These are phyloP conservation scores for Parsonsia alboflavescens DNA, from an alignment of 257 asterid genomes.

Conservation along the genomic window DNA sequence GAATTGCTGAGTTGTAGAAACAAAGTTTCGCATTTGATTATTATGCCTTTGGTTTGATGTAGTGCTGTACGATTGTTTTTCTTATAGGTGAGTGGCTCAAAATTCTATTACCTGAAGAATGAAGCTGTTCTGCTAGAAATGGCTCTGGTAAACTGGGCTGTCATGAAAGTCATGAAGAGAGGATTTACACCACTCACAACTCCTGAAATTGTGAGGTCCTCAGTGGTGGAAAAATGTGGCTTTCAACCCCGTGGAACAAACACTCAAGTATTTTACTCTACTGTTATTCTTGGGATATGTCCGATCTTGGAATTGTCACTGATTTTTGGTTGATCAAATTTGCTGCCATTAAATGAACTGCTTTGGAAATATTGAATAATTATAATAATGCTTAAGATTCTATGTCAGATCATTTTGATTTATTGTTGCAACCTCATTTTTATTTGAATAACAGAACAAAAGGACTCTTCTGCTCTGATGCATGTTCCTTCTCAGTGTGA, in stretches of 20 bases:
- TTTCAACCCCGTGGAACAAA: constrained; percentile 97
- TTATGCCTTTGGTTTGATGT: background rate
- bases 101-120: constrained; percentile 92
- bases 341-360: background rate
- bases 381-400: background rate
- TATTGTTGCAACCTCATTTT: background rate
- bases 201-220: constrained; percentile 91
- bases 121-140: constrained; percentile 90
- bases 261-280: constrained; percentile 65
- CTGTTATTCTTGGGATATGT: background rate
- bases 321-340: background rate
- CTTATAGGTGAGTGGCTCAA: constrained; percentile 86
- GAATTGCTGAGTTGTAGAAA: background rate
- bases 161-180: constrained; percentile 79
- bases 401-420: background rate
- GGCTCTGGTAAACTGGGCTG: constrained; percentile 93
- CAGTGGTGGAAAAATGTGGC: constrained; percentile 93
- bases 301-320: background rate
- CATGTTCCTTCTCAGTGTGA: background rate
- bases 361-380: background rate
- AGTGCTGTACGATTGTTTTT: background rate
- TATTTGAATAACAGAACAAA: background rate
- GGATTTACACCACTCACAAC: constrained; percentile 90
- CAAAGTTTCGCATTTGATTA: background rate
- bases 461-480: background rate